These are phyloP conservation scores for Rhamnella rubrinervis DNA, from an alignment of 331 rosid genomes.

Conservation along the genomic window DNA sequence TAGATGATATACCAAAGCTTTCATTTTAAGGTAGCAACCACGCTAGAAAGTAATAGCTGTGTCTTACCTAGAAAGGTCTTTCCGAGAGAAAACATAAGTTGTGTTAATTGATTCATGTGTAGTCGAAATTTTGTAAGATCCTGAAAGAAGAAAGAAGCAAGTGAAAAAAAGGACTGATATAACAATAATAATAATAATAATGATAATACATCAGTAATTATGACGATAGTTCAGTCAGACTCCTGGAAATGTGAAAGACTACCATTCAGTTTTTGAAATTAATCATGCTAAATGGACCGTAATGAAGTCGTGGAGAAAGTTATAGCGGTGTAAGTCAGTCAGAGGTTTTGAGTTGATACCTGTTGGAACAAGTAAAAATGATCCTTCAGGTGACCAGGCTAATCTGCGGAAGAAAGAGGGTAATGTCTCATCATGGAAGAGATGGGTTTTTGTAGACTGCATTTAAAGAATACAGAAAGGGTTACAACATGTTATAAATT, in stretches of 20 bases:
- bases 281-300: not conserved
- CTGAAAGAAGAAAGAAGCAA: slow-evolving; percentile 48
- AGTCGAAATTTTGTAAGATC: slow-evolving; percentile 55
- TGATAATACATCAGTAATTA: not conserved
- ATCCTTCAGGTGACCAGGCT: slow-evolving; percentile 98
- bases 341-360: slow-evolving; percentile 45
- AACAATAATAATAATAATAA: too few species aligned
- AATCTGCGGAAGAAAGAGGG: slow-evolving; percentile 94
- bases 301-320: not conserved
- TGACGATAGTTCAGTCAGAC: not conserved
- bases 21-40: not conserved
- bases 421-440: slow-evolving; percentile 85
- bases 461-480: slow-evolving; percentile 25
- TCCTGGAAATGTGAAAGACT: not conserved
- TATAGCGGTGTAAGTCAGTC: slow-evolving; percentile 4
- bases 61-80: slow-evolving; percentile 76
- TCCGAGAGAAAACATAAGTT: slow-evolving; percentile 76
- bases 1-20: not conserved
- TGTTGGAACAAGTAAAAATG: slow-evolving; percentile 87
- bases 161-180: slow-evolving; percentile 19
- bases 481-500: slow-evolving; percentile 19
- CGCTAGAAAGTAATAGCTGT: slow-evolving; percentile 1
- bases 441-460: slow-evolving; percentile 73
- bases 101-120: slow-evolving; percentile 63
- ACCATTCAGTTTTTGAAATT: not conserved